phyloP scores from a whole-genome alignment of 2,329 filamentous ascomycete genomes.

The Macroventuria anomochaeta region DNA sequence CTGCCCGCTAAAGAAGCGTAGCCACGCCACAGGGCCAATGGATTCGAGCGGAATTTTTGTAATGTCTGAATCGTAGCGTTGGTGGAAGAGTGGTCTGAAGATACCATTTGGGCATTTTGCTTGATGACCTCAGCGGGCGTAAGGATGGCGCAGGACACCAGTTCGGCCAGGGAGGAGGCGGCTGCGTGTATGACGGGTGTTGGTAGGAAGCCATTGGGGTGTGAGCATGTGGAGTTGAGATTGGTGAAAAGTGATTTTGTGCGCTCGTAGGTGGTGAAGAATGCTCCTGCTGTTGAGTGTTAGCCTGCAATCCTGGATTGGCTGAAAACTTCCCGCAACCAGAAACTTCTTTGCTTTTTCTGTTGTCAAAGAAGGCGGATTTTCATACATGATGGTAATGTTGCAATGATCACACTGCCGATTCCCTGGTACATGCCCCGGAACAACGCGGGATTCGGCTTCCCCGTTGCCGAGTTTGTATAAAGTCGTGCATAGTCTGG shows the following conservation, averaged over 20 bases:
- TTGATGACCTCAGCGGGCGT: slow-evolving; percentile 91
- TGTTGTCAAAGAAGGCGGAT: background rate
- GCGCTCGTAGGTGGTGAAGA: slow-evolving; percentile 89
- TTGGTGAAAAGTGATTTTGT: slow-evolving; percentile 68
- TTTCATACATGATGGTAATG: slow-evolving; percentile 76
- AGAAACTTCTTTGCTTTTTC: background rate
- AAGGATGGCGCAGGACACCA: slow-evolving; percentile 84
- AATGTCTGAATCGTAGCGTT: slow-evolving; percentile 65
- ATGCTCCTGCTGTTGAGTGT: slow-evolving; percentile 69
- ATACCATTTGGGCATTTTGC: slow-evolving; percentile 88
- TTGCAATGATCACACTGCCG: slow-evolving; percentile 83
- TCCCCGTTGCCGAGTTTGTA: slow-evolving; percentile 62
- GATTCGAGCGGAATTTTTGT: slow-evolving; percentile 62
- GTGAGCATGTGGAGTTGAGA: slow-evolving; percentile 50
- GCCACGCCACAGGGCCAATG: slow-evolving; percentile 67
- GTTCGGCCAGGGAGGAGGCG: slow-evolving; percentile 78
- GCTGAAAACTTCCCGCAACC: background rate
- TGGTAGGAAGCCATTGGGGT: slow-evolving; percentile 59
- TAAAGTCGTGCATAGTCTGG: slow-evolving; percentile 75
- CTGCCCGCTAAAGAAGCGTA: slow-evolving; percentile 82
- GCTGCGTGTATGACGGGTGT: slow-evolving; percentile 73
- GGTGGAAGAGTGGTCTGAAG: slow-evolving; percentile 32
- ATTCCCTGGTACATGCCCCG: slow-evolving; percentile 86
- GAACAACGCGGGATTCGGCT: slow-evolving; percentile 64
- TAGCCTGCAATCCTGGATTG: background rate